Base-by-base conservation (phyloP, 2,329 filamentous ascomycete genomes). In the Hypoxylon sp. region DNA sequence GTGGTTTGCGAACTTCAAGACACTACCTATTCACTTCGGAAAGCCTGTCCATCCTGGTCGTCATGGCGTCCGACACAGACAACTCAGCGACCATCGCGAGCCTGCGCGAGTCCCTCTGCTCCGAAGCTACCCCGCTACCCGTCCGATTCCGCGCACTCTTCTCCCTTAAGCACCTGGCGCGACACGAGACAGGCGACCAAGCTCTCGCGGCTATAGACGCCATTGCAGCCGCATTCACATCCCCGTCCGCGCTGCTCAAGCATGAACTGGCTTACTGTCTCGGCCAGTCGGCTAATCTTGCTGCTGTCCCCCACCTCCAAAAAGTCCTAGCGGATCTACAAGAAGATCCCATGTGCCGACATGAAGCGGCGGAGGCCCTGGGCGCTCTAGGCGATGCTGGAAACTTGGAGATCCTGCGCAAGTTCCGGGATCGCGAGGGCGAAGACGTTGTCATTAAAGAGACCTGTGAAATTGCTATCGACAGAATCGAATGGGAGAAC, bases 241-340 rank as follows among this genome's bases (percentile, higher is more conserved):
- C 95, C 2, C 90, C 92, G 0, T 98, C 95, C 3, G 95, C 94
- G 2, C 86, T 98, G 7, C 85, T 98, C 51, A 98, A 98, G 84
- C 96, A 99, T 81, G 96, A 99, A 80, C 87, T 99, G 54, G 96
- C 96, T 27, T 99, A 99, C 83, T 99, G 96, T 78, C 88, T 99
- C 2, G 96, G 96, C 6, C 96, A 99, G 82, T 95, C 93, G 1
- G 90, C 90, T 64, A 94, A 97, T 78, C 81, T 86, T 56, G 90
- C 90, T 50, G 92, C 95, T 0, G 88, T 94, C 8, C 86, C 90
- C 8, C 91, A 90, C 70, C 85, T 99, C 73, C 88, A 90, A 64
- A 82, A 85, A 11, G 93, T 97, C 13, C 85, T 98, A 64, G 87
- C 92, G 72, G 89, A 98, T 80, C 83, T 90, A 70, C 79, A 89